Base-by-base conservation (phyloP, 2,329 filamentous ascomycete genomes). In the Penicillium sp. region DNA sequence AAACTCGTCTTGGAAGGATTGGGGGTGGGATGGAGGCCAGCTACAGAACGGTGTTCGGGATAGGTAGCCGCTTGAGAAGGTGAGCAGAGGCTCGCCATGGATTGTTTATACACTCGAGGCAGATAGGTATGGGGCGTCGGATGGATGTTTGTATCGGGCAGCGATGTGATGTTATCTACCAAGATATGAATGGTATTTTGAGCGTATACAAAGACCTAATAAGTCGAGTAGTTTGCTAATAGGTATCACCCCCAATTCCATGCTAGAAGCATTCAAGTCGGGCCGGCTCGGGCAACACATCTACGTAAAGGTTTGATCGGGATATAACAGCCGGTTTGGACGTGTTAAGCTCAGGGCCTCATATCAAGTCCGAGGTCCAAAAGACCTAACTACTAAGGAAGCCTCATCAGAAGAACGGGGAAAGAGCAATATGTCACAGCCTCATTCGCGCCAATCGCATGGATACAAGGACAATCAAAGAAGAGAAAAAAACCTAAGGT, bases 1-100 rank as follows among this genome's bases (percentile, higher is more conserved):
- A 83, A 77, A 69, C 80, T 83, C 54, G 86, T 95, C 0, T 95
- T 97, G 76, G 80, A 84, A 54, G 86, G 85, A 0, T 64, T 96
- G 54, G 86, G 81, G 0, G 70, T 96, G 52, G 76, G 78, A 39
- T 90, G 82, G 78, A 77, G 82, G 48, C 74, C 76, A 19, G 83
- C 88, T 0, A 76, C 77, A 51, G 83, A 89, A 66, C 78, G 87
- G 55, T 89, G 84, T 61, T 87, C 86, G 1, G 78, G 80, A 8
- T 86, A 36, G 80, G 8, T 86, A 36, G 25, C 14, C 16, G 2
- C 31, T 18, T 34, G 33, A 2, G 3, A 22, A 29, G 9, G 2
- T 34, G 41, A 50, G 5, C 13, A 22, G 12, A 4, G 5, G 29
- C 31, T 18, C 7, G 13, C 22, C 10, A 34, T 27, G 11, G 18